phyloP scores from a whole-genome alignment of 345 rosid species.

The Salix brachista region DNA sequence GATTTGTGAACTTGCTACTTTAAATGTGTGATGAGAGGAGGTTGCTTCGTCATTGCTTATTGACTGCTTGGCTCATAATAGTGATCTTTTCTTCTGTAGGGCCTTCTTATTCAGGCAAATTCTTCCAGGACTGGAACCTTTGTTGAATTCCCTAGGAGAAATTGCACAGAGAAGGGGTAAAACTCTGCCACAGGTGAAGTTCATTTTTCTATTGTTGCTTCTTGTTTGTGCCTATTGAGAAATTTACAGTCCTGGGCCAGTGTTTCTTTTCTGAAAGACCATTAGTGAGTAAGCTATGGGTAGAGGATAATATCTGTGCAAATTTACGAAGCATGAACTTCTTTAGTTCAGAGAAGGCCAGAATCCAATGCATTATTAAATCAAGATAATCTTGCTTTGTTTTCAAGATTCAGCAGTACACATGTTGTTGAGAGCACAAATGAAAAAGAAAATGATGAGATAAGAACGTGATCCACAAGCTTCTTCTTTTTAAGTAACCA shows the following conservation, averaged over 20 bases:
- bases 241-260: background rate
- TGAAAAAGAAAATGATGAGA: too few relatives aligned
- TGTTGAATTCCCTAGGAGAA: constrained; percentile 46
- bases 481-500: too few relatives aligned
- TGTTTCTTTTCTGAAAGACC: too few relatives aligned
- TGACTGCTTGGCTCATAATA: background rate
- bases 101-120: constrained; percentile 70
- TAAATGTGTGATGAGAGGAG: background rate
- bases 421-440: too few relatives aligned
- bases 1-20: background rate
- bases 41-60: background rate
- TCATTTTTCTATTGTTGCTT: background rate
- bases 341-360: background rate
- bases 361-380: background rate
- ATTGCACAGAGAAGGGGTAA: constrained; percentile 57
- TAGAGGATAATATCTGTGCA: background rate
- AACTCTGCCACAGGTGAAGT: constrained; percentile 60
- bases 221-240: background rate
- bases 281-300: too few relatives aligned
- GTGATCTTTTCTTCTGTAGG: constrained; percentile 28
- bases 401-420: too few relatives aligned
- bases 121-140: constrained; percentile 75
- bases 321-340: background rate
- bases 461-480: too few relatives aligned
- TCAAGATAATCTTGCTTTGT: background rate